phyloP scores from a whole-genome alignment of 441 rosid species.

The Arabidopsis lyrata region DNA sequence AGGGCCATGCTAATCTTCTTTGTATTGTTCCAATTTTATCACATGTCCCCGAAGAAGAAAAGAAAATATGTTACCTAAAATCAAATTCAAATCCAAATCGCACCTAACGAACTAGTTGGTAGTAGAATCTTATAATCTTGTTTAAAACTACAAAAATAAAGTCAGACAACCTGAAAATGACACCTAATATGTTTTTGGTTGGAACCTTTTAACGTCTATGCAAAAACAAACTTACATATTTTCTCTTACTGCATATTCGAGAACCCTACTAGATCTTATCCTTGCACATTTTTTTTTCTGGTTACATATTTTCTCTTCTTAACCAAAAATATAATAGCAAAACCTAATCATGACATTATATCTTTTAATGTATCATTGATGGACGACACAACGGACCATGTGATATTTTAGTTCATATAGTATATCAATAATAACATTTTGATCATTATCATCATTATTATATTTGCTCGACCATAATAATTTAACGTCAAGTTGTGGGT shows the following conservation, averaged over 20 bases:
- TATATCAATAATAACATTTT: background rate
- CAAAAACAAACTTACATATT: conserved; percentile 11
- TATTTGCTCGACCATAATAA: background rate
- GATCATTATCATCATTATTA: background rate
- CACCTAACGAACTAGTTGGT: conserved; percentile 21
- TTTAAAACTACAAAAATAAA: background rate
- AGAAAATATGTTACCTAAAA: background rate
- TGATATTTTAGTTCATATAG: background rate
- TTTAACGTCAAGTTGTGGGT: conserved; percentile 31
- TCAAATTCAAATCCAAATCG: background rate
- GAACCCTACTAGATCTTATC: conserved; percentile 44
- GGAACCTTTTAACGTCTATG: conserved; percentile 19
- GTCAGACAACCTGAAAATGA: conserved; percentile 26
- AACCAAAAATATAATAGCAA: background rate
- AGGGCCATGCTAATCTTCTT: too few species aligned
- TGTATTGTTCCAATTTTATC: too few species aligned
- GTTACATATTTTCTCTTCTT: background rate
- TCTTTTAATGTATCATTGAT: background rate
- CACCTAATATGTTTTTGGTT: conserved; percentile 22
- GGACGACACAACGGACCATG: conserved; percentile 40
- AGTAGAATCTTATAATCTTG: background rate
- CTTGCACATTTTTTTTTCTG: background rate
- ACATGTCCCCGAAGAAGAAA: too few species aligned
- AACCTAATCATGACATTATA: conserved; percentile 14
- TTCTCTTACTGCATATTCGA: conserved; percentile 33